These are phyloP conservation scores for Seiridium cupressi DNA, from an alignment of 2,329 filamentous ascomycete species.

Conservation along the genomic window DNA sequence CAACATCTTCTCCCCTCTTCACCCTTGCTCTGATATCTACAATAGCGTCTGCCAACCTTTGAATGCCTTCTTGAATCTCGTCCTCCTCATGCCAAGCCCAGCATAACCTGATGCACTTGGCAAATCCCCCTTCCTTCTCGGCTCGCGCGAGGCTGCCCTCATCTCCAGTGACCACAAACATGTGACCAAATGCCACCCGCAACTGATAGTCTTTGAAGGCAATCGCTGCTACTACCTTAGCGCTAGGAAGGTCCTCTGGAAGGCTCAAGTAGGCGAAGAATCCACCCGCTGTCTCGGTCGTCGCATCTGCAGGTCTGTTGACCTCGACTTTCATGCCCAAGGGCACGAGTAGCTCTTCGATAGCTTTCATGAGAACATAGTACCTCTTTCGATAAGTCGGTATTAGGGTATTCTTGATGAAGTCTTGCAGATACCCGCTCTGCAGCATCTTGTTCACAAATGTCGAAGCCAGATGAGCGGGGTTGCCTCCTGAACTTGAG, in stretches of 20 bases:
- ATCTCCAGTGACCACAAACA: slow-evolving; percentile 48
- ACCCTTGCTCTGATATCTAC: slow-evolving; percentile 10
- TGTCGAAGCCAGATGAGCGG: slow-evolving; percentile 24
- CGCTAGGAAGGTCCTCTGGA: slow-evolving; percentile 34
- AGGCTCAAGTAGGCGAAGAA: slow-evolving; percentile 66
- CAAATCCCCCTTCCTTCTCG: slow-evolving; percentile 34
- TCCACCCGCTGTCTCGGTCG: slow-evolving; percentile 44
- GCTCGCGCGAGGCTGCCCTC: slow-evolving; percentile 26
- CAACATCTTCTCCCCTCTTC: slow-evolving; percentile 10
- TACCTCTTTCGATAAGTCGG: slow-evolving; percentile 48
- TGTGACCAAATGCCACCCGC: slow-evolving; percentile 51
- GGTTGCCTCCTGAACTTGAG: slow-evolving; percentile 27
- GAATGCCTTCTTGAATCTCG: slow-evolving; percentile 52
- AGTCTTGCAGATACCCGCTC: slow-evolving; percentile 48
- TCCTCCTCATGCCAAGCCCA: slow-evolving; percentile 58
- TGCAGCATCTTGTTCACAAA: slow-evolving; percentile 48
- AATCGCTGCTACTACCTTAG: slow-evolving; percentile 43
- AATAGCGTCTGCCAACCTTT: slow-evolving; percentile 36
- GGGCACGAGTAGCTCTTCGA: slow-evolving; percentile 17
- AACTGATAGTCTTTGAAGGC: slow-evolving; percentile 53
- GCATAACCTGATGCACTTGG: slow-evolving; percentile 49
- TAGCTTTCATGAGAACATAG: slow-evolving; percentile 15
- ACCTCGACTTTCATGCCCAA: slow-evolving; percentile 17
- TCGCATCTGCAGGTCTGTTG: slow-evolving; percentile 1
- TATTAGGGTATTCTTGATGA: slow-evolving; percentile 51